Base-by-base conservation (phyloP, 106 monocot species). In the Dendrobium catenatum region DNA sequence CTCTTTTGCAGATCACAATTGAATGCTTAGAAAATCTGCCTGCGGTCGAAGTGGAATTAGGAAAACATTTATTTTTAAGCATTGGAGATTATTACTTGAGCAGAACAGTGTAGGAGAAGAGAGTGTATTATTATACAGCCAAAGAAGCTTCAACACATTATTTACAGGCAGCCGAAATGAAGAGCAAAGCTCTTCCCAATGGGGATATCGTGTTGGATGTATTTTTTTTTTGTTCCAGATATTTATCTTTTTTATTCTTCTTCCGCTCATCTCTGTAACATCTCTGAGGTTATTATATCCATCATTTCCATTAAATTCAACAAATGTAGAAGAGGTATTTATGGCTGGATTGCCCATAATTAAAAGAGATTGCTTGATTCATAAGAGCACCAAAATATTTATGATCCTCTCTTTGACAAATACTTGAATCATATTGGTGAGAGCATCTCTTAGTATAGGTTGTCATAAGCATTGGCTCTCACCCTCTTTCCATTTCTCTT, bases 51-150 rank as follows among this genome's bases (percentile, higher is more conserved):
- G 33, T 95, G 40, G 82, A 81, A 43, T 49, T 93, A 22, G 94
- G 92, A 47, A 85, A 86, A 61, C 94, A 98, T 83, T 73, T 98
- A 17, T 94, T 95, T 81, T 76, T 94, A 2, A 89, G 90, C 46
- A 85, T 77, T 41, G 97, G 88, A 8, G 94, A 98, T 86, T 89
- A 79, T 66, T 82, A 82, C 48, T 70, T 87, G 83, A 91, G 78
- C 47, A 87, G 72, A 79, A 43, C 41, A 75, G 41, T 75, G 18
- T 79, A 78, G 37, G 37, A 37, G 58, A 33, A 42, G 44, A 74
- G 18, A 44, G 15, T 27, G 33, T 70, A 70, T 70, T 51, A 15
- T 51, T 51, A 51, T 51, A 51, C 51, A 51, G 51, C 13, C 3
- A 13, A 51, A 51, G 51, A 51, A 13, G 51, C 46, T 7, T 46